phyloP scores from a whole-genome alignment of 495 filamentous ascomycete species.

The Acidomyces sp. region DNA sequence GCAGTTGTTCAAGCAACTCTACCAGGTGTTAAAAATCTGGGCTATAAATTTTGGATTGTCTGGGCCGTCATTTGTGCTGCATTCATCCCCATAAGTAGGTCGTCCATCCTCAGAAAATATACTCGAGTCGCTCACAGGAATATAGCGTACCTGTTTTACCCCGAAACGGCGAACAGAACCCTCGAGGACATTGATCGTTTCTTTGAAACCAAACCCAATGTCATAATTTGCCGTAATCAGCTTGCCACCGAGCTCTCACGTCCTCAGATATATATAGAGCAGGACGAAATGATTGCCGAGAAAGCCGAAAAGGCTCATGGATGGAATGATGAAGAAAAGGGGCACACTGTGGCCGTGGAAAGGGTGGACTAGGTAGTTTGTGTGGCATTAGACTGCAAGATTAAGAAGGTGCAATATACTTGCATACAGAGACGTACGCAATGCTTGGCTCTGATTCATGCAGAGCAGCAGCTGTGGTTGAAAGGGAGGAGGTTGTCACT shows the following conservation, averaged over 20 bases:
- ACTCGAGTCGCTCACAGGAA: too few species aligned
- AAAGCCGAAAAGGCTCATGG: conserved; percentile 8
- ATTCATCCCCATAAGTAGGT: too few species aligned
- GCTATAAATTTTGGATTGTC: conserved; percentile 28
- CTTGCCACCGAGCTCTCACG: conserved; percentile 22
- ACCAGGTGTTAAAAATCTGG: conserved; percentile 25
- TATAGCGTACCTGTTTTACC: conserved; percentile 29
- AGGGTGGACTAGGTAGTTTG: too few species aligned
- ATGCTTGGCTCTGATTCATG: too few species aligned
- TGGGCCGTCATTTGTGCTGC: conserved; percentile 19
- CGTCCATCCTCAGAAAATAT: too few species aligned
- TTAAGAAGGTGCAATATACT: too few species aligned
- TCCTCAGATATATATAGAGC: conserved; percentile 23
- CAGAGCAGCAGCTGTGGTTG: too few species aligned
- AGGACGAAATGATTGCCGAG: conserved; percentile 23
- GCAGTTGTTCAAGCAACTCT: conserved; percentile 25
- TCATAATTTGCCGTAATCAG: conserved; percentile 24
- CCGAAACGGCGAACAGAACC: conserved; percentile 25
- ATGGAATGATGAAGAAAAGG: conserved; percentile 9
- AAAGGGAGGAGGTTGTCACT: too few species aligned
- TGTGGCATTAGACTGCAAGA: too few species aligned
- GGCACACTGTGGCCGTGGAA: too few species aligned
- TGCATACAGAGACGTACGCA: too few species aligned
- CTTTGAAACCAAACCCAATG: conserved; percentile 21
- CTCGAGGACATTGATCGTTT: conserved; percentile 29